Base-by-base conservation (phyloP, 164 flowering plant species). In the Tinospora cordifolia region DNA sequence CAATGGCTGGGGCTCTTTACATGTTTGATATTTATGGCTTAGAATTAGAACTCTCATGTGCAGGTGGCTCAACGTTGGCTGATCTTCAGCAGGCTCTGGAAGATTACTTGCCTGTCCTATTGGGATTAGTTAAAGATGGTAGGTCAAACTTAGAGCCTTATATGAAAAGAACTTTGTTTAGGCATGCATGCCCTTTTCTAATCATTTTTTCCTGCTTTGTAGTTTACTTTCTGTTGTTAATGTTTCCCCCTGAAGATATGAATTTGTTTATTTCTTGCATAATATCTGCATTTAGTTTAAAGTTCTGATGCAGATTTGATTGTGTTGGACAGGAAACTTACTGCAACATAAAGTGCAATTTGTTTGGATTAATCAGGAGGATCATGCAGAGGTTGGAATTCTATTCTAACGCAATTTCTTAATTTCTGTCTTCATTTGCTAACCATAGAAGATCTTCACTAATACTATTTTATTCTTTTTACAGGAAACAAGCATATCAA, bases 331-430 rank as follows among this genome's bases (percentile, higher is more conserved):
- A 93, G 98, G 94, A 63, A 90, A 82, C 76, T 87, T 79, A 26
- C 81, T 94, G 71, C 93, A 92, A 75, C 80, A 89, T 70, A 85
- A 83, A 72, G 87, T 94, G 59, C 87, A 86, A 66, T 92, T 88
- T 87, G 83, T 81, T 66, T 94, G 99, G 99, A 75, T 89, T 57
- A 94, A 94, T 81, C 97, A 94, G 80, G 97, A 90, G 80, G 97
- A 92, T 80, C 91, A 86, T 30, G 80, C 75, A 69, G 97, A 92
- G 97, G 98, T 93, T 69, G 62, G 75, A 25, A 57, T 15, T 25
- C n/a, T 30, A 46, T 11, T 65, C 24, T 17, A 19, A 15, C 22
- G n/a, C n/a, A n/a, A n/a, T 71, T 49, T 71, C 3, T 63, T 63
- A 25, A 21, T 58, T 44, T 44, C 47, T 9, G 34, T 25, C 19